Evolutionary conservation across 78 protist species (phyloP).

Genomic region (Dictyostelium firmibasis): DNA sequence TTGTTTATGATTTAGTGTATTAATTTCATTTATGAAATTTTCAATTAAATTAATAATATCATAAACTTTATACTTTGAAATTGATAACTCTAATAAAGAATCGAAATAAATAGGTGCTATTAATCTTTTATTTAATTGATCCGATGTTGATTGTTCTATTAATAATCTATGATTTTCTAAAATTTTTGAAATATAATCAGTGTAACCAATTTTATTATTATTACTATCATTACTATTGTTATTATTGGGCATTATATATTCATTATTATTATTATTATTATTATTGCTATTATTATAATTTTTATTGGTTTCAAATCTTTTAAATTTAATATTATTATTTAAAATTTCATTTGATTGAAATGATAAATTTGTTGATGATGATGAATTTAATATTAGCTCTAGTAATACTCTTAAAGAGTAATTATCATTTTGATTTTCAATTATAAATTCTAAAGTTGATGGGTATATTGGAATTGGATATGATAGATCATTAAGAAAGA

Average conservation of each 20-base stretch:
- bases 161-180: background rate
- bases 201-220: background rate
- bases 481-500: background rate
- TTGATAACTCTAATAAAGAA: background rate
- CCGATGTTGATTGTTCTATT: background rate
- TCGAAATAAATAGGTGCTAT: background rate
- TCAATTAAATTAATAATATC: background rate
- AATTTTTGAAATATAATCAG: background rate
- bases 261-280: too few relatives aligned
- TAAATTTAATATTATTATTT: too few relatives aligned
- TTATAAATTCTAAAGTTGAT: background rate
- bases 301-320: background rate
- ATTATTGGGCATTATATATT: too few relatives aligned
- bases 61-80: background rate
- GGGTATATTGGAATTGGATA: background rate
- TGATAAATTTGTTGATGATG: background rate
- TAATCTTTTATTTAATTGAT: background rate
- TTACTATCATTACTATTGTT: too few relatives aligned
- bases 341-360: background rate
- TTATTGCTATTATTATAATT: too few relatives aligned
- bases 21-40: background rate
- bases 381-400: background rate
- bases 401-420: background rate
- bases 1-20: background rate
- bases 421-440: background rate